phyloP scores from a whole-genome alignment of 768 basidiomycete genomes.

The Leccinum boreale region DNA sequence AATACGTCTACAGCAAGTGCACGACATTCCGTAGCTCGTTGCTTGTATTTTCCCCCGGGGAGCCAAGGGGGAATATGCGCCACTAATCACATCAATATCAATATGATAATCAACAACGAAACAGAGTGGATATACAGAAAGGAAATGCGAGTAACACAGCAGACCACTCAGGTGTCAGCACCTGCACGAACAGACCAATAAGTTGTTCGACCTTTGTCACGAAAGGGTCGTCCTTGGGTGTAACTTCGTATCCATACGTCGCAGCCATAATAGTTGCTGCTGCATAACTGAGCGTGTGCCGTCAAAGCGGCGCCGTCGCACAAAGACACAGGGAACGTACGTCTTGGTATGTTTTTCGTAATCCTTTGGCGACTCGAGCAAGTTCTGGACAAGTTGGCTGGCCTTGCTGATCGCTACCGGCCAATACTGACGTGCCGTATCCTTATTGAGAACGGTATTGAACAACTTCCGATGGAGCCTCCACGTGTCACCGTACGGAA shows the following conservation, averaged over 20 bases:
- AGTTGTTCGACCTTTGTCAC: slow-evolving; percentile 17
- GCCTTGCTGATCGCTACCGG: slow-evolving; percentile 15
- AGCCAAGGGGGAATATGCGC: slow-evolving; percentile 32
- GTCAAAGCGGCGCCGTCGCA: not conserved
- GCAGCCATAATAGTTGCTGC: slow-evolving; percentile 22
- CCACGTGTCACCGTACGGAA: slow-evolving; percentile 31
- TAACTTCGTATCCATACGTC: slow-evolving; percentile 25
- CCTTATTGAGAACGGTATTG: slow-evolving; percentile 18
- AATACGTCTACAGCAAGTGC: slow-evolving; percentile 22
- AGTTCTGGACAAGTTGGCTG: slow-evolving; percentile 21
- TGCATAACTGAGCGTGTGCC: slow-evolving; percentile 14
- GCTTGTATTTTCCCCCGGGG: slow-evolving; percentile 29
- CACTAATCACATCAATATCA: slow-evolving; percentile 11
- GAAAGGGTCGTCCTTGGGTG: slow-evolving; percentile 23
- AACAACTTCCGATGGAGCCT: slow-evolving; percentile 29
- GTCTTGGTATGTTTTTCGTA: slow-evolving; percentile 15
- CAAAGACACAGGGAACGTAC: slow-evolving; percentile 18
- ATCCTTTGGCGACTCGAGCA: slow-evolving; percentile 18
- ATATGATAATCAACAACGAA: not conserved
- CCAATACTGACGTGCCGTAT: slow-evolving; percentile 10
- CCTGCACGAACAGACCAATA: slow-evolving; percentile 4
- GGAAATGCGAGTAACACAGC: slow-evolving; percentile 22
- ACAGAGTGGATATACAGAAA: slow-evolving; percentile 16
- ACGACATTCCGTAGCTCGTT: slow-evolving; percentile 14
- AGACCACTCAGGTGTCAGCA: slow-evolving; percentile 20